A percentile compares a stretch with the other conserved stretches of the same genome.
phyloP scores from a whole-genome alignment of 768 basidiomycete species.

The Hemileccinum impolitum region DNA sequence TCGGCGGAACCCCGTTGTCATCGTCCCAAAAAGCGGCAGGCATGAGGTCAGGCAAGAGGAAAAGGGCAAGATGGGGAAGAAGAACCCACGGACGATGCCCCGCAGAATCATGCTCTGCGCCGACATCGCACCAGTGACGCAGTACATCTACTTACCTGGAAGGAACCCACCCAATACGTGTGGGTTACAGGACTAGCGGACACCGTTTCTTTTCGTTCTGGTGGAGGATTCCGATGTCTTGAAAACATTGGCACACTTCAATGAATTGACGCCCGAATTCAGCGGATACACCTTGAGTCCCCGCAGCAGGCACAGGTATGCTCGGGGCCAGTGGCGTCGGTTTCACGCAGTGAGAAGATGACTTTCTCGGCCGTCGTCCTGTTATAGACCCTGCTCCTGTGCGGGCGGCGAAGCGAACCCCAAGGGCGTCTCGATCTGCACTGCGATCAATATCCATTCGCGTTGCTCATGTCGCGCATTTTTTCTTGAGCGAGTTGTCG shows the following conservation, averaged over 20 bases:
- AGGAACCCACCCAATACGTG: no score
- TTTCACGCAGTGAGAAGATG: conserved; percentile 65
- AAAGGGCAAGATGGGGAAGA: conserved; percentile 87
- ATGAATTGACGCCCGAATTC: conserved; percentile 45
- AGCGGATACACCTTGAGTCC: conserved; percentile 60
- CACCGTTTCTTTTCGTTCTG: conserved; percentile 59
- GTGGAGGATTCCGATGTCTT: conserved; percentile 45
- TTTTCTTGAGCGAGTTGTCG: conserved; percentile 95
- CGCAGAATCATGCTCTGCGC: conserved; percentile 68
- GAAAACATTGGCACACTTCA: conserved; percentile 75
- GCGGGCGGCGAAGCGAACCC: conserved; percentile 36
- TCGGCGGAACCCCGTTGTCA: conserved; percentile 53
- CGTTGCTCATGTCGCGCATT: conserved; percentile 92
- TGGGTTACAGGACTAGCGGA: no score
- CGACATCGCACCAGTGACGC: conserved; percentile 55
- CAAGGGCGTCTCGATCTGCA: conserved; percentile 75
- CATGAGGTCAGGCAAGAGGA: conserved; percentile 76
- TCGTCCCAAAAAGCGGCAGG: conserved; percentile 82
- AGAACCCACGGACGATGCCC: conserved; percentile 86
- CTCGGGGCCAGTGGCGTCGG: conserved; percentile 31
- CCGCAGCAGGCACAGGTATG: conserved; percentile 30
- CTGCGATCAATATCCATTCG: conserved; percentile 82
- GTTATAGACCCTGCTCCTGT: conserved; percentile 59
- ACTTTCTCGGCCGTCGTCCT: conserved; percentile 75
- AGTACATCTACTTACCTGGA: no score